These are phyloP conservation scores for Trifolium dubium DNA, from an alignment of 306 rosid species.

Conservation along the genomic window DNA sequence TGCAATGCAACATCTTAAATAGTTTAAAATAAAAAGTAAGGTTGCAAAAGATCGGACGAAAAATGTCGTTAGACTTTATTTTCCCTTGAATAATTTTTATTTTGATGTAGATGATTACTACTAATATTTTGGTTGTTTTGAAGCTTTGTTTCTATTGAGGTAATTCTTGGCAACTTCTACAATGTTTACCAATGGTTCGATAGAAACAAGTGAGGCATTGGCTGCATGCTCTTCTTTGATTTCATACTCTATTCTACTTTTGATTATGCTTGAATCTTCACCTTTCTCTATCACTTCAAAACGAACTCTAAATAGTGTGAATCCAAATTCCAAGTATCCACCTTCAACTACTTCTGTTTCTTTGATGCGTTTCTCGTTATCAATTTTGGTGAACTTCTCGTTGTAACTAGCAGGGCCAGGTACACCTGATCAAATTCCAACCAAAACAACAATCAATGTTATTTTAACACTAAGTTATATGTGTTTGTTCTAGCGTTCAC, in stretches of 20 bases:
- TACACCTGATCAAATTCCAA: constrained; percentile 31
- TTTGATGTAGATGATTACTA: neutral
- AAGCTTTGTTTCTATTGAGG: constrained; percentile 42
- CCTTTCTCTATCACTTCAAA: constrained; percentile 53
- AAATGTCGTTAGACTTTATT: too few species aligned
- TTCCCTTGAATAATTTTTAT: neutral
- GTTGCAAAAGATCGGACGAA: too few species aligned
- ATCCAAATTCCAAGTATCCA: constrained; percentile 62
- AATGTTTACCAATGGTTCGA: constrained; percentile 37
- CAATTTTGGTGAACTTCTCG: constrained; percentile 62
- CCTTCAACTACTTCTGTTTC: constrained; percentile 72
- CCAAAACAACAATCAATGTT: neutral
- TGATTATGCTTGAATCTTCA: constrained; percentile 52
- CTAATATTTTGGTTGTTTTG: neutral
- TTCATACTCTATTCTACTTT: constrained; percentile 54
- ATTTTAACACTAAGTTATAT: neutral
- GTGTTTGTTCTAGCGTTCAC: too few species aligned
- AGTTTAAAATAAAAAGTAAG: too few species aligned
- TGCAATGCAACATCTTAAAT: too few species aligned
- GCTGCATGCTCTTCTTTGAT: constrained; percentile 60
- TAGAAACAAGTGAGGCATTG: constrained; percentile 52
- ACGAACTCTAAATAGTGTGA: constrained; percentile 50
- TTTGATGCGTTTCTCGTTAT: constrained; percentile 59
- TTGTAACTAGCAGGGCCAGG: constrained; percentile 39
- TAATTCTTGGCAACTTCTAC: constrained; percentile 38